These are phyloP conservation scores for Umbellularia californica DNA, from an alignment of 164 flowering plant genomes.

Conservation along the genomic window DNA sequence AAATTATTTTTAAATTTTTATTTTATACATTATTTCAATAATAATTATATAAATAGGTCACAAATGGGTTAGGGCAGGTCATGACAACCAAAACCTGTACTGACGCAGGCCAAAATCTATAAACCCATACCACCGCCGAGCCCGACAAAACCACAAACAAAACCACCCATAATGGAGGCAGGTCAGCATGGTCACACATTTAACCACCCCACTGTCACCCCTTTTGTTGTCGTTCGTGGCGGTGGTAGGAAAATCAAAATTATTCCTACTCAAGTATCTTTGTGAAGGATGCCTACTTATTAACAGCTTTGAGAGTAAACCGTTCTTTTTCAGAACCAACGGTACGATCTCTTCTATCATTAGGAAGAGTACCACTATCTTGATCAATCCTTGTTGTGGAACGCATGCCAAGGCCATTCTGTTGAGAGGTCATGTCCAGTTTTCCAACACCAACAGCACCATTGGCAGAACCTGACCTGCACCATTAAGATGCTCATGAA, in stretches of 20 bases:
- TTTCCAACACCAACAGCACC: conserved; percentile 59
- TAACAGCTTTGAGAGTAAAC: conserved; percentile 52
- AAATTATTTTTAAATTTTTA: too few species aligned
- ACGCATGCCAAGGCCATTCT: conserved; percentile 44
- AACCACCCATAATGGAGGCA: too few species aligned
- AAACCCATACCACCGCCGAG: too few species aligned
- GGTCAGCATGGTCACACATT: too few species aligned
- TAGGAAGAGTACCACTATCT: conserved; percentile 44
- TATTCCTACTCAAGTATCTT: background rate
- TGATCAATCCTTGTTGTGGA: conserved; percentile 49
- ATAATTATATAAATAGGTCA: too few species aligned
- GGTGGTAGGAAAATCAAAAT: background rate
- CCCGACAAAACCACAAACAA: too few species aligned
- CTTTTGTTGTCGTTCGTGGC: too few species aligned
- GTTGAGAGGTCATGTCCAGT: conserved; percentile 46
- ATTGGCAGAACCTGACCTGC: conserved; percentile 59
- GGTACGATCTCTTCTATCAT: conserved; percentile 61
- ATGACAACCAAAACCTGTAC: too few species aligned
- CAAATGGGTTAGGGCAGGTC: too few species aligned
- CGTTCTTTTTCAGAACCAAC: conserved; percentile 66
- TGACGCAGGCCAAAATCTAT: too few species aligned
- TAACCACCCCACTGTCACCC: background rate
- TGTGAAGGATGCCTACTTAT: conserved; percentile 48
- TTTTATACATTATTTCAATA: too few species aligned
- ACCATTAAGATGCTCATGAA: background rate